A percentile compares a stretch with the other conserved stretches of the same genome.
phyloP scores from a whole-genome alignment of 306 rosid genomes.

The Pueraria montana region DNA sequence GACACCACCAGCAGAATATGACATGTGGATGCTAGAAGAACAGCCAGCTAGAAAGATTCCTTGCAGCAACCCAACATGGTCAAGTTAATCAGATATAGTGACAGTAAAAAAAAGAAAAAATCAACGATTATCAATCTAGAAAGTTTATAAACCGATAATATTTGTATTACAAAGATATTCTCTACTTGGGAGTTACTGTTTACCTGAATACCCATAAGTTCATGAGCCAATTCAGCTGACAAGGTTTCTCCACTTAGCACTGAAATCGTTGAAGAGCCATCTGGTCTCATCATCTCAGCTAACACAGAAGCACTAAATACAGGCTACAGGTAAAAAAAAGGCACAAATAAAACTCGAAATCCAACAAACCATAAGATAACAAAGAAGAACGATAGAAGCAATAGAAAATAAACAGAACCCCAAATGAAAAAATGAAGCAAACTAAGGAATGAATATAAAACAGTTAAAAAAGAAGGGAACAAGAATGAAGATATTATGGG shows the following conservation, averaged over 20 bases:
- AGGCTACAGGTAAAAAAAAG: slow-evolving; percentile 64
- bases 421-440: background rate
- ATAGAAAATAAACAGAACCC: background rate
- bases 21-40: slow-evolving; percentile 80
- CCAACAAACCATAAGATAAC: background rate
- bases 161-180: background rate
- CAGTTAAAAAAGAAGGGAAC: background rate
- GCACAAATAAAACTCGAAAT: background rate
- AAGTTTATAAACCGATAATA: background rate
- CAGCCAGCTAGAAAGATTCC: slow-evolving; percentile 80
- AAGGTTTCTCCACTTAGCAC: slow-evolving; percentile 71
- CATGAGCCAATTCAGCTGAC: slow-evolving; percentile 91
- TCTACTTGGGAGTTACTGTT: background rate
- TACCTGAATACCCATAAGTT: slow-evolving; percentile 89
- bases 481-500: slow-evolving; percentile 3
- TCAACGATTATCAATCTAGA: background rate
- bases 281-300: slow-evolving; percentile 91
- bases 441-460: background rate
- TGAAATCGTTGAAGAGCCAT: slow-evolving; percentile 78
- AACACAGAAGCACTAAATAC: slow-evolving; percentile 82
- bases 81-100: slow-evolving; percentile 48
- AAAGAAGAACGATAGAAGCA: background rate
- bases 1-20: slow-evolving; percentile 86
- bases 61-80: slow-evolving; percentile 70
- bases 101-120: background rate